Evolutionary conservation across 768 basidiomycete genomes (phyloP).

Genomic region (Boletus subcaerulescens): DNA sequence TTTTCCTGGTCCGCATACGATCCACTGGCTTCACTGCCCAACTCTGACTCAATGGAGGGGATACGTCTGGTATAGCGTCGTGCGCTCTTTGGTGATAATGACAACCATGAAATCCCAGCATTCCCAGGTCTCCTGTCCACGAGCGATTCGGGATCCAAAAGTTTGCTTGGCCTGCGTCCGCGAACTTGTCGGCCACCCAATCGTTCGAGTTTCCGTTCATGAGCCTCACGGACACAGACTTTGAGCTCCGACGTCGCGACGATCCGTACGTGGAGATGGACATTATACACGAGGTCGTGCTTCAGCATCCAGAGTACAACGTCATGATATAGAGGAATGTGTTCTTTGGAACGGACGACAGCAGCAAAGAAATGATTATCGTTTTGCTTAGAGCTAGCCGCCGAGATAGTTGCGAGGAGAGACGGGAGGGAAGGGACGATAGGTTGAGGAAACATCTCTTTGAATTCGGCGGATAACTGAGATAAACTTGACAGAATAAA

Average conservation of each 20-base stretch:
- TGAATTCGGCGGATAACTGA: conserved; percentile 57
- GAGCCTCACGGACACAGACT: conserved; percentile 51
- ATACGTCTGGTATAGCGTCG: conserved; percentile 44
- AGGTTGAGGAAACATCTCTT: conserved; percentile 52
- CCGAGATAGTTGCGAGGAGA: conserved; percentile 74
- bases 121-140: conserved; percentile 13
- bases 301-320: conserved; percentile 92
- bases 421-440: conserved; percentile 67
- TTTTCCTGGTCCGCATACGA: conserved; percentile 31
- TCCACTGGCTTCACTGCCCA: conserved; percentile 38
- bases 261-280: conserved; percentile 83
- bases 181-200: conserved; percentile 13
- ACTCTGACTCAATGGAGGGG: conserved; percentile 45
- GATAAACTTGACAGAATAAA: conserved; percentile 20
- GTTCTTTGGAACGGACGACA: conserved; percentile 66
- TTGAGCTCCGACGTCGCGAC: conserved; percentile 79
- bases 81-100: conserved; percentile 53
- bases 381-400: conserved; percentile 57
- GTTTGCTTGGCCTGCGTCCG: conserved; percentile 20
- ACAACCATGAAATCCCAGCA: conserved; percentile 43
- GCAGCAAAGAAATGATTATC: conserved; percentile 80
- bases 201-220: conserved; percentile 37
- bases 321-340: conserved; percentile 69
- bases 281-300: conserved; percentile 77
- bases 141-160: conserved; percentile 19